These are phyloP conservation scores for Amphibolis antarctica DNA, from an alignment of 106 monocot species.

Conservation along the genomic window DNA sequence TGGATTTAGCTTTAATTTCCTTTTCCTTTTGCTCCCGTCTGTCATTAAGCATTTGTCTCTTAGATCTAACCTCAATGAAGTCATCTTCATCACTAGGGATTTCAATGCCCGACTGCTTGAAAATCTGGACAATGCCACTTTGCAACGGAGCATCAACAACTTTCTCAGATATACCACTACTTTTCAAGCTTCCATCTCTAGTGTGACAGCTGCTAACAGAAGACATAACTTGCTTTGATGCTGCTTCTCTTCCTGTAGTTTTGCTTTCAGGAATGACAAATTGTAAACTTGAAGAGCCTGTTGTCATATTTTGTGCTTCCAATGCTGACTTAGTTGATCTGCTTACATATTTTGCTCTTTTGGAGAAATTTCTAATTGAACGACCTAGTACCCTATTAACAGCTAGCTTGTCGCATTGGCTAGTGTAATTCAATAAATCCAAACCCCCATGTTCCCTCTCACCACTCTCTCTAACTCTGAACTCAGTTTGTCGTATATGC, in stretches of 20 bases:
- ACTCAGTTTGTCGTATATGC: conserved; percentile 11
- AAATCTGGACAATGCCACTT: conserved; percentile 63
- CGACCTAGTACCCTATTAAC: not conserved
- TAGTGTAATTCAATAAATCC: not conserved
- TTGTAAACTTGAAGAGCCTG: conserved; percentile 11
- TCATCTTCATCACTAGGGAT: conserved; percentile 79
- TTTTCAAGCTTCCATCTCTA: conserved; percentile 20
- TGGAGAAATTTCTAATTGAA: conserved; percentile 7
- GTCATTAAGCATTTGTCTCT: conserved; percentile 88
- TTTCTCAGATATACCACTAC: conserved; percentile 28
- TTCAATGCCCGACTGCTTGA: conserved; percentile 84
- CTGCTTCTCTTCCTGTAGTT: conserved; percentile 14
- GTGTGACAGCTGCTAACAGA: conserved; percentile 11
- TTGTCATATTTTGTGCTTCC: conserved; percentile 24
- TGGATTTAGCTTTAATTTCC: conserved; percentile 71
- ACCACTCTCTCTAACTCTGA: conserved; percentile 13
- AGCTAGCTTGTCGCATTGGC: not conserved
- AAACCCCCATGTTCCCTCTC: not conserved
- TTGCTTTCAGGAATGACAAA: conserved; percentile 14
- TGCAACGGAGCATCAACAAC: conserved; percentile 57
- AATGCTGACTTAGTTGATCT: conserved; percentile 10
- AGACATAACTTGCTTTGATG: conserved; percentile 18
- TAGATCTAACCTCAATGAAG: conserved; percentile 92
- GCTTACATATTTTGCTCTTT: conserved; percentile 20
- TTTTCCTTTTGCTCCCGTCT: conserved; percentile 72